These are phyloP conservation scores for Alternaria arbusti DNA, from an alignment of 2,329 filamentous ascomycete genomes.

Conservation along the genomic window DNA sequence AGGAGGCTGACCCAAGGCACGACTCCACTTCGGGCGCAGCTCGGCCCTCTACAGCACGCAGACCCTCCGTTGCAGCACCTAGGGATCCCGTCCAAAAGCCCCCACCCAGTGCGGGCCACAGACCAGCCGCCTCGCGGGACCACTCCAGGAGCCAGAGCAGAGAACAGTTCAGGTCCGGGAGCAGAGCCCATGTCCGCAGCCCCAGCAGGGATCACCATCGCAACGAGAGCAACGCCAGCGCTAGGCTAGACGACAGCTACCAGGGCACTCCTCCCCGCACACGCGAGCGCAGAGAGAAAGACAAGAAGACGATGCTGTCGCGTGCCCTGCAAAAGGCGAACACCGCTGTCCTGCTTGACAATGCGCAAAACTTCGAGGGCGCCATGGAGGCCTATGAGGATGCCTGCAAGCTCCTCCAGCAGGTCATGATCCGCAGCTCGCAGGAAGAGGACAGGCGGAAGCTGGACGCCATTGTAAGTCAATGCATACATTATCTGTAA, in stretches of 20 bases:
- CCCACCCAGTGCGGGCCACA: constrained; percentile 28
- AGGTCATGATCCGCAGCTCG: constrained; percentile 84
- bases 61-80: constrained; percentile 19
- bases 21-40: constrained; percentile 23
- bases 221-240: constrained; percentile 43
- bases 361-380: constrained; percentile 91
- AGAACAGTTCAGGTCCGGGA: constrained; percentile 24
- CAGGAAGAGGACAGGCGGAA: constrained; percentile 89
- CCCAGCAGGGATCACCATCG: constrained; percentile 28
- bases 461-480: constrained; percentile 87
- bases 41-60: constrained; percentile 30
- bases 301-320: constrained; percentile 94
- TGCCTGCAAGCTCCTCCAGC: constrained; percentile 84
- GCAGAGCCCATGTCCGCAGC: constrained; percentile 8
- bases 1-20: constrained; percentile 42
- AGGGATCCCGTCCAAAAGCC: constrained; percentile 31
- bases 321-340: constrained; percentile 94
- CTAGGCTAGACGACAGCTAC: constrained; percentile 40
- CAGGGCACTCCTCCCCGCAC: constrained; percentile 46
- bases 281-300: constrained; percentile 55
- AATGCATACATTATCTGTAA: not conserved
- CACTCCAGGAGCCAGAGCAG: constrained; percentile 30
- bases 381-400: constrained; percentile 90
- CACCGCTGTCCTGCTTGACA: constrained; percentile 92
- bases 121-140: constrained; percentile 21